Evolutionary conservation across 2,329 filamentous ascomycete species (phyloP).

Genomic region (Curvularia spicifera): DNA sequence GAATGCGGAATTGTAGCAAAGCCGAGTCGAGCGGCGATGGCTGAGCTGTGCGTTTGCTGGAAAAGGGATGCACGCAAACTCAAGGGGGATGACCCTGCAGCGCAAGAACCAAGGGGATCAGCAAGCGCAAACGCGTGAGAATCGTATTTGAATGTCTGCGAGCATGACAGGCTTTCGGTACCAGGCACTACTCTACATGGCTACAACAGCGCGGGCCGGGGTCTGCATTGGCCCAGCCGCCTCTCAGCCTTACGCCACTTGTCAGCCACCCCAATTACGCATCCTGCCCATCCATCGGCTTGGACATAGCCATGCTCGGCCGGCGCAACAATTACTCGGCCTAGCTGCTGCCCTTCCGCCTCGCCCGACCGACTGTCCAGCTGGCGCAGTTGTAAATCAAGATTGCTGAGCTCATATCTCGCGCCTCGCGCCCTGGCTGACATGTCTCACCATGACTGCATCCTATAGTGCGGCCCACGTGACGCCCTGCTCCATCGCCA

Average conservation of each 20-base stretch:
- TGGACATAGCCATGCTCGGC: neutral
- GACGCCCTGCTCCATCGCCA: neutral
- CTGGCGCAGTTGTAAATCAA: no score
- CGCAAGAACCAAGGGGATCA: neutral
- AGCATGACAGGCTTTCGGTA: conserved; percentile 8
- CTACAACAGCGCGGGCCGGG: conserved; percentile 2
- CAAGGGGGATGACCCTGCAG: neutral
- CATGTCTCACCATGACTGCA: neutral
- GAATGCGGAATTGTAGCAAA: conserved; percentile 6
- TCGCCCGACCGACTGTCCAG: no score
- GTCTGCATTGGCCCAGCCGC: conserved; percentile 8
- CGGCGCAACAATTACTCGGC: neutral
- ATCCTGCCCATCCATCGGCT: neutral
- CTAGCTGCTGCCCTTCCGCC: neutral
- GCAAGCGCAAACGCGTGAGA: neutral
- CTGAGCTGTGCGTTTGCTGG: neutral
- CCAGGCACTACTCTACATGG: neutral
- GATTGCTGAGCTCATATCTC: no score
- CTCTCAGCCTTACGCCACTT: conserved; percentile 17
- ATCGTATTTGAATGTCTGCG: conserved; percentile 1
- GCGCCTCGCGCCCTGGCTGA: no score
- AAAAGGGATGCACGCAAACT: neutral
- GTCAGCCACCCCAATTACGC: conserved; percentile 14
- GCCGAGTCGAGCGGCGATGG: neutral
- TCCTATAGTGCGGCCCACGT: neutral